Evolutionary conservation across 495 filamentous ascomycete species (phyloP).

Genomic region (Aspergillus campestris): DNA sequence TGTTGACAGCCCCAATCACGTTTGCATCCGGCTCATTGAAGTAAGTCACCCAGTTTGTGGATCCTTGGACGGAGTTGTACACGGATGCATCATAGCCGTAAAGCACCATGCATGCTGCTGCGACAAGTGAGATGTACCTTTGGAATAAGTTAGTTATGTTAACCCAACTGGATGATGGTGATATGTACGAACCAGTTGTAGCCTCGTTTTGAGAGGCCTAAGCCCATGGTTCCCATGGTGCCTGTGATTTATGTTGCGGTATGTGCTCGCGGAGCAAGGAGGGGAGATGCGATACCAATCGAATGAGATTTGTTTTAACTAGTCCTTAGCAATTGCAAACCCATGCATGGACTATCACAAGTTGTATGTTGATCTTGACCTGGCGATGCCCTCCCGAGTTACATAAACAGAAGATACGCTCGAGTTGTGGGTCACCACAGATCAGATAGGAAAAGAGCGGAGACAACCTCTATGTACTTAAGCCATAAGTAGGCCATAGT

Average conservation of each 20-base stretch:
- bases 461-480: too few species aligned
- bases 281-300: not conserved
- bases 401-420: too few species aligned
- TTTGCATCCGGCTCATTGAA: constrained; percentile 46
- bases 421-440: too few species aligned
- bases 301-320: not conserved
- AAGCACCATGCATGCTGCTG: constrained; percentile 58
- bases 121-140: constrained; percentile 55
- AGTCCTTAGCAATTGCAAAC: not conserved
- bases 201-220: constrained; percentile 23
- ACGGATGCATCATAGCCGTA: constrained; percentile 62
- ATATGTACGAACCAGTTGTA: constrained; percentile 26
- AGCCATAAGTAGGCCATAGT: too few species aligned
- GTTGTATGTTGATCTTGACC: too few species aligned
- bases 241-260: constrained; percentile 2
- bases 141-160: not conserved
- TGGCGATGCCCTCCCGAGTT: too few species aligned
- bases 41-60: constrained; percentile 49
- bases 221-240: constrained; percentile 3
- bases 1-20: constrained; percentile 50
- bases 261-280: not conserved
- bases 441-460: too few species aligned
- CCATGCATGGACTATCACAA: too few species aligned
- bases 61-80: constrained; percentile 55
- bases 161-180: not conserved